phyloP scores from a whole-genome alignment of 1,139 yeast genomes.

The Candida glucosophila region DNA sequence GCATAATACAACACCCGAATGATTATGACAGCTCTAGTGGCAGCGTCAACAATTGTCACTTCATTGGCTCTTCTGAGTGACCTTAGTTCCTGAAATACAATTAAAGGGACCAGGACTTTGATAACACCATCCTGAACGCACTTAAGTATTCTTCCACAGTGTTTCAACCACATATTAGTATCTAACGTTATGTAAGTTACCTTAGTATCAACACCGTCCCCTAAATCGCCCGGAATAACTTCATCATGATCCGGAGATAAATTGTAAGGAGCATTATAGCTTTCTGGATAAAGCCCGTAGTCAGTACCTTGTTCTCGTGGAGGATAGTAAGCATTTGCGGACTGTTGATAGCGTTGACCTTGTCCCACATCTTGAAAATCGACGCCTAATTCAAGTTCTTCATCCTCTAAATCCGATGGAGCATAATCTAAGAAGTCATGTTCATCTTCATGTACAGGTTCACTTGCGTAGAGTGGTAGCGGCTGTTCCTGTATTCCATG shows the following conservation, averaged over 20 bases:
- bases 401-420: slow-evolving; percentile 11
- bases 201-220: slow-evolving; percentile 44
- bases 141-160: slow-evolving; percentile 68
- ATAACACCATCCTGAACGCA: slow-evolving; percentile 55
- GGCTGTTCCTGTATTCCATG: slow-evolving; percentile 9
- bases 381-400: slow-evolving; percentile 9
- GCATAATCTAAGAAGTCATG: slow-evolving; percentile 8
- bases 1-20: slow-evolving; percentile 59
- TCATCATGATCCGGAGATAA: slow-evolving; percentile 17
- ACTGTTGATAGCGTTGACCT: slow-evolving; percentile 16
- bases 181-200: slow-evolving; percentile 60
- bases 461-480: no score
- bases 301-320: slow-evolving; percentile 10
- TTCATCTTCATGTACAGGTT: no score
- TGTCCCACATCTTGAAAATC: slow-evolving; percentile 8
- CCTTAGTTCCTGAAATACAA: slow-evolving; percentile 71
- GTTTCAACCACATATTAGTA: slow-evolving; percentile 76
- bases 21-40: slow-evolving; percentile 70
- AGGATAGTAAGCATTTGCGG: slow-evolving; percentile 9
- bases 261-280: slow-evolving; percentile 8
- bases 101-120: slow-evolving; percentile 54
- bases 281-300: slow-evolving; percentile 8
- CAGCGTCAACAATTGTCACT: slow-evolving; percentile 71
- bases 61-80: slow-evolving; percentile 66
- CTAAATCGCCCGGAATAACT: slow-evolving; percentile 34